These are phyloP conservation scores for Gleditsia sinensis DNA, from an alignment of 306 rosid species.

Conservation along the genomic window DNA sequence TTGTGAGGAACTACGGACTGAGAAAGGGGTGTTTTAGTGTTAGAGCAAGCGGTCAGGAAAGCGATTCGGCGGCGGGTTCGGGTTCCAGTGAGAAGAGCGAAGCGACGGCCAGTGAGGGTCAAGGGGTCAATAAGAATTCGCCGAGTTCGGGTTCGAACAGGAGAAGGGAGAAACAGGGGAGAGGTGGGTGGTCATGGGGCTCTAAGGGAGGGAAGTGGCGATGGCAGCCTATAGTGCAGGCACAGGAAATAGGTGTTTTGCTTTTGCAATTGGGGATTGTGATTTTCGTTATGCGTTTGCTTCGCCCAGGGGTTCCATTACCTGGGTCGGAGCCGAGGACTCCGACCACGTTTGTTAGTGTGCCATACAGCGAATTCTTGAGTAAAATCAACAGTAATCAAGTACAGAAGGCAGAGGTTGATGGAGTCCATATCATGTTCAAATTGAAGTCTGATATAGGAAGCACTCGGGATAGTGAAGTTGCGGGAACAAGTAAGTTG, in stretches of 20 bases:
- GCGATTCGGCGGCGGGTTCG: conserved; percentile 66
- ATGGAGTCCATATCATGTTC: conserved; percentile 88
- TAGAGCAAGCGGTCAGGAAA: conserved; percentile 62
- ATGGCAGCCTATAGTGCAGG: conserved; percentile 89
- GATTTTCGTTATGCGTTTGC: conserved; percentile 73
- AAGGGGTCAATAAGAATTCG: conserved; percentile 64
- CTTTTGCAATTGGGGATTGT: conserved; percentile 82
- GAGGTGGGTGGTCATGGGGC: conserved; percentile 83
- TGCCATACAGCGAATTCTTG: conserved; percentile 90
- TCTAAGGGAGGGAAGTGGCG: conserved; percentile 78
- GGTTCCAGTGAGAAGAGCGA: conserved; percentile 66
- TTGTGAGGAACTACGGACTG: conserved; percentile 32
- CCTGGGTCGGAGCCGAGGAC: conserved; percentile 88
- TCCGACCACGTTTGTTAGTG: conserved; percentile 70
- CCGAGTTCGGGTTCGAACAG: conserved; percentile 57
- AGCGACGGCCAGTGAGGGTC: conserved; percentile 57
- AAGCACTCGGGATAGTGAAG: conserved; percentile 52
- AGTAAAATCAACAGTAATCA: conserved; percentile 74
- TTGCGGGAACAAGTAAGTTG: conserved; percentile 47
- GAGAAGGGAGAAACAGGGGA: conserved; percentile 73
- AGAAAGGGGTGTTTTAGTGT: conserved; percentile 39
- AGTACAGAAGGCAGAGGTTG: conserved; percentile 96
- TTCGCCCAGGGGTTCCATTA: conserved; percentile 79
- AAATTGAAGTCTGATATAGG: conserved; percentile 72
- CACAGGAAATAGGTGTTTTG: conserved; percentile 82